Evolutionary conservation across 2,329 filamentous ascomycete species (phyloP).

Genomic region (Colletotrichum sp.): DNA sequence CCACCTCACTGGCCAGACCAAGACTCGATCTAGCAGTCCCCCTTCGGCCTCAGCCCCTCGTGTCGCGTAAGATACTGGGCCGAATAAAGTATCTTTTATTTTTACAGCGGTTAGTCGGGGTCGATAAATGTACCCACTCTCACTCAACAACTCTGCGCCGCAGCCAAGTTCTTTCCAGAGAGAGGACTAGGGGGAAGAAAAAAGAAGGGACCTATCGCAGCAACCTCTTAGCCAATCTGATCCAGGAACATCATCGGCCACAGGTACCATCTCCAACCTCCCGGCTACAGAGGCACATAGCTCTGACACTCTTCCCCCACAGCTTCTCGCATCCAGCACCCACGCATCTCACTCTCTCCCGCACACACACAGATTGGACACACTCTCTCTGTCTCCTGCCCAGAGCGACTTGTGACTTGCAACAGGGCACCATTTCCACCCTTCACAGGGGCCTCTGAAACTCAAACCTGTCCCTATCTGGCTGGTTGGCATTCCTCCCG

Average conservation of each 20-base stretch:
- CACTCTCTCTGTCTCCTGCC: neutral
- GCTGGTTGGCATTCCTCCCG: constrained; percentile 8
- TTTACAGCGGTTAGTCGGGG: neutral
- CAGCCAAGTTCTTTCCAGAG: constrained; percentile 1
- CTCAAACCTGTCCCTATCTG: constrained; percentile 20
- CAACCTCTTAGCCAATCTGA: neutral
- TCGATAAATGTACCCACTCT: neutral
- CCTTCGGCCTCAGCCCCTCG: constrained; percentile 15
- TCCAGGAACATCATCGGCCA: neutral
- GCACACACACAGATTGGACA: neutral
- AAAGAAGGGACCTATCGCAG: neutral
- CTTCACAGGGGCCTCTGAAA: constrained; percentile 19
- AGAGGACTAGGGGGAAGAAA: neutral
- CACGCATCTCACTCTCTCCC: neutral
- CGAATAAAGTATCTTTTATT: neutral
- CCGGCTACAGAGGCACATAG: neutral
- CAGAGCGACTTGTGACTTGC: neutral
- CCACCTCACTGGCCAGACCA: neutral
- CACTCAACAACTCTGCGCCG: constrained; percentile 10
- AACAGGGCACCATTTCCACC: constrained; percentile 3
- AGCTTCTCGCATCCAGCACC: neutral
- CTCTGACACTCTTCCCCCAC: neutral
- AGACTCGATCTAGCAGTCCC: neutral
- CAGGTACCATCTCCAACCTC: neutral
- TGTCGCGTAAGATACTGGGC: neutral